Evolutionary conservation across 1,284 basidiomycete species (phyloP).

Genomic region (Microbotryum lychnidis-dioicae): DNA sequence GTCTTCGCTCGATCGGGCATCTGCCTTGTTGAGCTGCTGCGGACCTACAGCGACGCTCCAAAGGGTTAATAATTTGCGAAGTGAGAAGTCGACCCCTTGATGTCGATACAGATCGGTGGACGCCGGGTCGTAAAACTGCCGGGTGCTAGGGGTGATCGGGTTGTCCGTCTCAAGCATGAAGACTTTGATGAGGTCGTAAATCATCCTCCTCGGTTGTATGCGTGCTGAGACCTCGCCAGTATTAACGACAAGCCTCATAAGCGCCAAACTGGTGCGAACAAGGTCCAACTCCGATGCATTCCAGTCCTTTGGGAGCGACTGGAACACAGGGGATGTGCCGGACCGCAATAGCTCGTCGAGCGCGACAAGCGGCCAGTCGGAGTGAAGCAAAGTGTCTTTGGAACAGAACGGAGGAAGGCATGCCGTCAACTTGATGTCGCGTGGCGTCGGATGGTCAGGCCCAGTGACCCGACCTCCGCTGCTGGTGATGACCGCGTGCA

Average conservation of each 20-base stretch:
- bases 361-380: conserved; percentile 65
- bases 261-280: conserved; percentile 56
- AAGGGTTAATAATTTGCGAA: no score
- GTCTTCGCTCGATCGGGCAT: not conserved
- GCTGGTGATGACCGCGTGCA: conserved; percentile 40
- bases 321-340: conserved; percentile 63
- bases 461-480: conserved; percentile 37
- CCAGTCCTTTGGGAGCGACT: conserved; percentile 61
- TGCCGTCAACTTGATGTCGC: conserved; percentile 42
- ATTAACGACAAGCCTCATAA: conserved; percentile 45
- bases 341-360: conserved; percentile 76
- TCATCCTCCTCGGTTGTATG: conserved; percentile 31
- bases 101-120: no score
- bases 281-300: conserved; percentile 71
- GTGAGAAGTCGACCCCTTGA: no score
- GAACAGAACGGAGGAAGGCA: conserved; percentile 33
- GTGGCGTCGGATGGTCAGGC: conserved; percentile 37
- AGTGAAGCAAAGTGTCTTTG: conserved; percentile 55
- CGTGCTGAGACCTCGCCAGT: conserved; percentile 42
- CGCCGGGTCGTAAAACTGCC: no score
- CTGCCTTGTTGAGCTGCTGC: no score
- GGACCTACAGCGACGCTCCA: no score
- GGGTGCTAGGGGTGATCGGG: not conserved
- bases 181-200: conserved; percentile 80
- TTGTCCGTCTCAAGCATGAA: conserved; percentile 79